Percentiles rank a stretch among this genome's conserved stretches.
phyloP scores from a whole-genome alignment of 2,329 filamentous ascomycete genomes.

The Trichoderma simmonsii region DNA sequence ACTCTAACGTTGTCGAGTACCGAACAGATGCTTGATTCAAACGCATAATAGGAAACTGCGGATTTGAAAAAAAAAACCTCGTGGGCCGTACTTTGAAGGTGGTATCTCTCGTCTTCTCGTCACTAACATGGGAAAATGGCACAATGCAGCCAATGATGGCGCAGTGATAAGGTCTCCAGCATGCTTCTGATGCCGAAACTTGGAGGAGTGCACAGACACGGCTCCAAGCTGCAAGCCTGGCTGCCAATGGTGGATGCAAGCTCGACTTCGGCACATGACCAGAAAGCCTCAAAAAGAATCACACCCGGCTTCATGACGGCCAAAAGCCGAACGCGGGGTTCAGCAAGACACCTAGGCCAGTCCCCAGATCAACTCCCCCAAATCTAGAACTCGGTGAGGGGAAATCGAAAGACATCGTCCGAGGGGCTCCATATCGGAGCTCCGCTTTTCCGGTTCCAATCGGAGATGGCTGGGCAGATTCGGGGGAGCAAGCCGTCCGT shows the following conservation, averaged over 20 bases:
- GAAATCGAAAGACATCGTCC: not conserved
- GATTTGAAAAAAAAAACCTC: not conserved
- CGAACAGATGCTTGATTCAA: not conserved
- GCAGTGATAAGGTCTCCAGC: not conserved
- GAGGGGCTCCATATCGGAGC: not conserved
- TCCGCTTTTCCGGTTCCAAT: not conserved
- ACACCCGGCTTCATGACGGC: not conserved
- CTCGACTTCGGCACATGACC: not conserved
- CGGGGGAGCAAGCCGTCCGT: not conserved
- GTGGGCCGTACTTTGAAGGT: not conserved
- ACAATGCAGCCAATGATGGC: not conserved
- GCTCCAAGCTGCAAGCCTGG: not conserved
- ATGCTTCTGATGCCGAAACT: not conserved
- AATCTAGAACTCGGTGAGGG: not conserved
- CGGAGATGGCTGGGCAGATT: not conserved
- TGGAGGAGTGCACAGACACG: not conserved
- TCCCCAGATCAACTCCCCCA: not conserved
- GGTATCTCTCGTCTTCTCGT: not conserved
- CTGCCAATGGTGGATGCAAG: not conserved
- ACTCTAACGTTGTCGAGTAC: not conserved
- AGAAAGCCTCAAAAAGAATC: not conserved
- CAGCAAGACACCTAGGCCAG: not conserved
- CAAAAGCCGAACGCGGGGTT: not conserved
- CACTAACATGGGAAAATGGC: not conserved
- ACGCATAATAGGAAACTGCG: not conserved